These are phyloP conservation scores for Sanghuangporus weigelae DNA, from an alignment of 1,284 basidiomycete species.

Conservation along the genomic window DNA sequence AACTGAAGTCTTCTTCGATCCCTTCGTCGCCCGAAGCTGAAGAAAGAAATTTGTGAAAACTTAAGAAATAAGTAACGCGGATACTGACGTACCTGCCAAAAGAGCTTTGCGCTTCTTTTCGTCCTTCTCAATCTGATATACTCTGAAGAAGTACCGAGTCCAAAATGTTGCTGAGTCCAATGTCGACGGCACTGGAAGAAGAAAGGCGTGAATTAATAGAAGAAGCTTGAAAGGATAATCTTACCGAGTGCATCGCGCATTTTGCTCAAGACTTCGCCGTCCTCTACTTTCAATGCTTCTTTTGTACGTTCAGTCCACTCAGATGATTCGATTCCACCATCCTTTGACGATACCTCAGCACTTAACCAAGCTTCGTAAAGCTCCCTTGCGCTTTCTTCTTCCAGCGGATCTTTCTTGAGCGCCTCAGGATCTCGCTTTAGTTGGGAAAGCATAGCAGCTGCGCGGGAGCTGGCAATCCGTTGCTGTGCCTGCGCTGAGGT, in stretches of 20 bases:
- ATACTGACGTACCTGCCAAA: slow-evolving; percentile 55
- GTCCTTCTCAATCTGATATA: slow-evolving; percentile 79
- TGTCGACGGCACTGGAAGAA: slow-evolving; percentile 58
- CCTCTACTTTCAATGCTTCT: slow-evolving; percentile 41
- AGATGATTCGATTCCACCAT: slow-evolving; percentile 50
- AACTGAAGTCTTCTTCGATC: slow-evolving; percentile 75
- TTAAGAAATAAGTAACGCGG: not conserved
- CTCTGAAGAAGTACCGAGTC: slow-evolving; percentile 89
- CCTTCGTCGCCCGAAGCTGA: slow-evolving; percentile 36
- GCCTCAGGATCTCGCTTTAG: slow-evolving; percentile 74
- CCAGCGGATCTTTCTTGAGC: slow-evolving; percentile 71
- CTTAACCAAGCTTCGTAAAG: slow-evolving; percentile 60
- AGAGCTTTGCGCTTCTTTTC: slow-evolving; percentile 79
- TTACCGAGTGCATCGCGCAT: slow-evolving; percentile 60
- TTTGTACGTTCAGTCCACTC: slow-evolving; percentile 49
- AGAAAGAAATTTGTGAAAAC: slow-evolving; percentile 1
- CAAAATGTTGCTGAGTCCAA: slow-evolving; percentile 76
- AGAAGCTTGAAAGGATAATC: slow-evolving; percentile 22
- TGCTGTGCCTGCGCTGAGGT: slow-evolving; percentile 37
- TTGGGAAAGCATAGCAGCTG: slow-evolving; percentile 71
- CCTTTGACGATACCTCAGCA: slow-evolving; percentile 43
- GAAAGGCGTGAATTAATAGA: not conserved
- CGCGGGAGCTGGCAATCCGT: slow-evolving; percentile 62
- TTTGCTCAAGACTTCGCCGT: slow-evolving; percentile 54
- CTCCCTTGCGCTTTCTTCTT: slow-evolving; percentile 49